Base-by-base conservation (phyloP, 345 rosid species). In the Camelina sativa region DNA sequence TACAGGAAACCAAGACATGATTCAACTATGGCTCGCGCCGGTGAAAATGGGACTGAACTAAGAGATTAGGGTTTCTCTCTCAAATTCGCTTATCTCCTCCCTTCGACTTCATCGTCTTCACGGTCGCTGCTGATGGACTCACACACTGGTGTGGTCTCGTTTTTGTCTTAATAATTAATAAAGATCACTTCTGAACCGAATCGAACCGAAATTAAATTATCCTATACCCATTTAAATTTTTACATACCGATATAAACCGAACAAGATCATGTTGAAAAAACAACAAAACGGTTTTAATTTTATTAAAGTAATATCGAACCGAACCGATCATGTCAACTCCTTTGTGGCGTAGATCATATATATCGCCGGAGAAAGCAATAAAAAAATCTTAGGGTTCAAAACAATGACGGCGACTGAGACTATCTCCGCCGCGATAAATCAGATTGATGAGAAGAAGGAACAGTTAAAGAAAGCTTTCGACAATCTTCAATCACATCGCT, bases 381-480 rank as follows among this genome's bases (percentile, higher is more conserved):
- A 38, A 15, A 34, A 23, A 38, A 20, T 35, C 30, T 30, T 19
- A 67, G 50, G 69, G 69, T 4, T 56, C 4, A n/a, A n/a, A 20
- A 59, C 73, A 64, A 83, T 81, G 88, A 67, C 77, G 62, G 58
- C 86, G 25, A 70, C 65, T 53, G 73, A 82, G 62, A n/a, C 75
- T 16, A 87, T 89, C 20, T 82, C 82, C 44, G 84, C 86, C 20
- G 96, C 90, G n/a, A 79, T 91, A 15, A 62, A 77, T 5, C 81
- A 41, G 22, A 76, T 88, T 12, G 92, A 86, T 56, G 35, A 78
- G 32, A 91, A 84, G 75, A 93, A 86, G 69, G 79, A 76, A 1
- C 65, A 52, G 60, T 83, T 93, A 8, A 86, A 79, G 77, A 80
- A 80, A 23, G 96, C 96, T 8, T 93, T 51, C 79, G 93, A 91